phyloP scores from a whole-genome alignment of 805 yeast genomes.

The Candida insectalens region DNA sequence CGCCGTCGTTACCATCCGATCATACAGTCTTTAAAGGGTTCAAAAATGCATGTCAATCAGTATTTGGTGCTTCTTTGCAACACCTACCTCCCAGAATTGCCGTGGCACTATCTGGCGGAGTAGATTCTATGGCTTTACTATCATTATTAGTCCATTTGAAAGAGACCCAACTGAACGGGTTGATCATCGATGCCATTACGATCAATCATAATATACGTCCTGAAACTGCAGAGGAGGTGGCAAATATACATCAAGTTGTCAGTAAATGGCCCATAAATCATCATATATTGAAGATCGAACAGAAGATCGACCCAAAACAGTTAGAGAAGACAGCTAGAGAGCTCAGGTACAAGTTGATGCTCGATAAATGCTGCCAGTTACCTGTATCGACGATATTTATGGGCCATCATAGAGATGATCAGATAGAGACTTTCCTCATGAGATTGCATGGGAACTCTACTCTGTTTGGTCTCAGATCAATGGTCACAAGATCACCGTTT shows the following conservation, averaged over 20 bases:
- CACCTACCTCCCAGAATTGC: conserved; percentile 7
- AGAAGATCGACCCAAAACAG: conserved; percentile 8
- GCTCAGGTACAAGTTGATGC: conserved; percentile 38
- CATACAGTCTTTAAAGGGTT: no score
- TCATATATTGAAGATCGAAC: conserved; percentile 11
- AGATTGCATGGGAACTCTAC: conserved; percentile 38
- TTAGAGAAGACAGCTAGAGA: conserved; percentile 51
- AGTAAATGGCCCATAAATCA: conserved; percentile 18
- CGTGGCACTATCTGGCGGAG: conserved; percentile 73
- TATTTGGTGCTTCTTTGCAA: conserved; percentile 20
- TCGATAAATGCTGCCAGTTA: conserved; percentile 27
- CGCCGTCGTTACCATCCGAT: no score
- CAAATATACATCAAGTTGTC: conserved; percentile 17
- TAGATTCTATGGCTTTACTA: conserved; percentile 61
- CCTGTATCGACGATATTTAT: conserved; percentile 32
- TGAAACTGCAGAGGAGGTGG: conserved; percentile 42
- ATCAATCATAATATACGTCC: conserved; percentile 53
- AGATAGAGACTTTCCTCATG: conserved; percentile 57
- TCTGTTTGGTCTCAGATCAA: conserved; percentile 52
- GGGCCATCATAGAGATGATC: conserved; percentile 70
- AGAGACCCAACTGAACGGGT: no score
- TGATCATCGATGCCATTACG: conserved; percentile 53
- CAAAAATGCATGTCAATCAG: no score
- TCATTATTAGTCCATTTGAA: no score
- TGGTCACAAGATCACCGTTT: conserved; percentile 17